Conservation (phyloP, 169 alveolate species). For the Eimeria tenella region DNA sequence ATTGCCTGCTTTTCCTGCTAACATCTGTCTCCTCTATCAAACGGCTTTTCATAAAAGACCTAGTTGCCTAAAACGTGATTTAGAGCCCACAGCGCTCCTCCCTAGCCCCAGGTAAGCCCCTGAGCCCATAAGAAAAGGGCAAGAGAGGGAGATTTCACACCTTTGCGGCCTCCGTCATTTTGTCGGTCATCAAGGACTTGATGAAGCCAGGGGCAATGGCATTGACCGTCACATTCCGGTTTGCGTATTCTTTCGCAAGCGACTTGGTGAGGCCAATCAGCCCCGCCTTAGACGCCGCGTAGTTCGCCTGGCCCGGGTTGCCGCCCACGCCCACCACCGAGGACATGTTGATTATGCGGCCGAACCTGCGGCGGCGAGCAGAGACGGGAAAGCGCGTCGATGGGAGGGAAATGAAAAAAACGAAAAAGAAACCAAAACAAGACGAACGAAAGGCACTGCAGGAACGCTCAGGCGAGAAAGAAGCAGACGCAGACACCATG, state of each 20-base stretch:
- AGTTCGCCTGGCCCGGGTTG: slow-evolving; percentile 93
- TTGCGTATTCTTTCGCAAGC: slow-evolving; percentile 93
- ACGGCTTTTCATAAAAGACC: neutral
- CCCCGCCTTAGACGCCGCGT: slow-evolving; percentile 94
- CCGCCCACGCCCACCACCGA: slow-evolving; percentile 93
- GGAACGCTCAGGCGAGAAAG: neutral
- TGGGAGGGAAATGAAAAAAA: neutral
- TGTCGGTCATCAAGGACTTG: slow-evolving; percentile 83
- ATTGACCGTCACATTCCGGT: slow-evolving; percentile 89
- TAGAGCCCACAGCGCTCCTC: no score
- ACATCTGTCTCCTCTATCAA: neutral
- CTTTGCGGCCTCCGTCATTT: slow-evolving; percentile 81
- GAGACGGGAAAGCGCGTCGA: neutral
- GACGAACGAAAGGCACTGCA: neutral
- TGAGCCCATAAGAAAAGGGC: no score
- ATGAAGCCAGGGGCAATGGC: slow-evolving; percentile 92
- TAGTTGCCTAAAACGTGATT: no score
- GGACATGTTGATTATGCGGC: slow-evolving; percentile 85
- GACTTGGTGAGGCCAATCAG: slow-evolving; percentile 92
- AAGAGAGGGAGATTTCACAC: slow-evolving; percentile 38
- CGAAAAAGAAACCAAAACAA: no score
- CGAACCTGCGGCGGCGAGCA: slow-evolving; percentile 63
- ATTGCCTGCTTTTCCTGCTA: neutral
- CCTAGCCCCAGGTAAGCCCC: no score
- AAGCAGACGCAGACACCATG: no score